Conservation (phyloP, 2,329 filamentous ascomycete species). For the Fonsecaea monophora region DNA sequence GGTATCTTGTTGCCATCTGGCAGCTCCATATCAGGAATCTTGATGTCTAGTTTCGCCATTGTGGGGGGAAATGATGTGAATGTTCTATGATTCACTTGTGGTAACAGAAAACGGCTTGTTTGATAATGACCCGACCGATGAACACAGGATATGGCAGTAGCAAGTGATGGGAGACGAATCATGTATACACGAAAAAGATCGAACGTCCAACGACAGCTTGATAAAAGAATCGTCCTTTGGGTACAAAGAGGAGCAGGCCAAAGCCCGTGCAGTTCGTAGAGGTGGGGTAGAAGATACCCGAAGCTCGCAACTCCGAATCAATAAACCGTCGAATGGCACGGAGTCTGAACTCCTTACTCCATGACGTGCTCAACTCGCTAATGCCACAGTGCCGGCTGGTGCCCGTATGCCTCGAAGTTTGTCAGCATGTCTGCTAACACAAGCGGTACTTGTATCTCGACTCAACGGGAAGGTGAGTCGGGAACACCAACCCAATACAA, state of each 20-base stretch:
- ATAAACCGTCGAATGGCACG: not conserved
- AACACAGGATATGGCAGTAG: constrained; percentile 9
- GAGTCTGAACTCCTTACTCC: not conserved
- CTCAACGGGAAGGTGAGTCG: not conserved
- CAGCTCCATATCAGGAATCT: constrained; percentile 37
- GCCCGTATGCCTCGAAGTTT: not conserved
- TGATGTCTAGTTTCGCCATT: constrained; percentile 40
- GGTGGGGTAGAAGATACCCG: not conserved
- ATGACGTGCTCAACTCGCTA: constrained; percentile 6
- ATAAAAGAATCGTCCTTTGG: not conserved
- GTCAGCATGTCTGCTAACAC: not conserved
- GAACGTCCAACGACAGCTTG: not conserved
- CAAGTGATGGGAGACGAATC: constrained; percentile 11
- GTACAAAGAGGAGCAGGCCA: not conserved
- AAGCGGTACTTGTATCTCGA: not conserved
- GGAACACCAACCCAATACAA: not conserved
- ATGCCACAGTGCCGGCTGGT: not conserved
- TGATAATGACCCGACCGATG: not conserved
- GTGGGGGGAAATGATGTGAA: constrained; percentile 18
- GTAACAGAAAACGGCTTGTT: not conserved
- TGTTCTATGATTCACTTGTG: not conserved
- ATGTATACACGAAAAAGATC: constrained; percentile 10
- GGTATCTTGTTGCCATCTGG: constrained; percentile 41
- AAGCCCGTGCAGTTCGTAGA: not conserved
- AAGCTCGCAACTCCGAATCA: not conserved